Evolutionary conservation across 176 grass and related monocot genomes (phyloP).

Genomic region (Raddia distichophylla): DNA sequence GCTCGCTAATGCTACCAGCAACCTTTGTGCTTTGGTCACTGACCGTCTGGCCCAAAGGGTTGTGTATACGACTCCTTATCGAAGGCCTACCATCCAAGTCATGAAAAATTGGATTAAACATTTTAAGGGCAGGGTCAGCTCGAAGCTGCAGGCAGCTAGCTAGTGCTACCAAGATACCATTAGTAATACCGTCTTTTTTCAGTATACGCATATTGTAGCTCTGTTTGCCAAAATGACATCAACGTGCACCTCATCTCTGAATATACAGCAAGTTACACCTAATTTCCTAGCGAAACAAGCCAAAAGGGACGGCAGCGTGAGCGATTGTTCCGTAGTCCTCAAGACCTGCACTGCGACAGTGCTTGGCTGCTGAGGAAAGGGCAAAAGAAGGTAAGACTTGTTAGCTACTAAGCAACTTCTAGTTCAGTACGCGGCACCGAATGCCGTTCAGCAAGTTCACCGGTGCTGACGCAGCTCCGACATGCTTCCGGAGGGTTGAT

Average conservation of each 20-base stretch:
- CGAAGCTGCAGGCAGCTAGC: not conserved
- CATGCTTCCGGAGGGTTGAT: conserved; percentile 34
- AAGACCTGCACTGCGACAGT: conserved; percentile 1
- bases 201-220: not conserved
- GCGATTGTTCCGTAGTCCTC: conserved; percentile 22
- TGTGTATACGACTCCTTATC: not conserved
- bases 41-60: not conserved
- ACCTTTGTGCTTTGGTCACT: not conserved
- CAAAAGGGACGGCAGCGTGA: not conserved
- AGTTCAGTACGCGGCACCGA: conserved; percentile 42
- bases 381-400: conserved; percentile 12
- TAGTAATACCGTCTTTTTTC: not conserved
- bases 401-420: conserved; percentile 29
- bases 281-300: conserved; percentile 21
- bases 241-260: conserved; percentile 10
- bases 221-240: conserved; percentile 3
- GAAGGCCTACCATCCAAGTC: not conserved
- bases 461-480: not conserved
- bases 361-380: not conserved
- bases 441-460: conserved; percentile 31
- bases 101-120: not conserved
- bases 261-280: conserved; percentile 23
- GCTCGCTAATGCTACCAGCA: no score
- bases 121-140: not conserved
- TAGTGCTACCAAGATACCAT: not conserved